Base-by-base conservation (phyloP, 352 stramenopile genomes). In the Ophiocytium majus region DNA sequence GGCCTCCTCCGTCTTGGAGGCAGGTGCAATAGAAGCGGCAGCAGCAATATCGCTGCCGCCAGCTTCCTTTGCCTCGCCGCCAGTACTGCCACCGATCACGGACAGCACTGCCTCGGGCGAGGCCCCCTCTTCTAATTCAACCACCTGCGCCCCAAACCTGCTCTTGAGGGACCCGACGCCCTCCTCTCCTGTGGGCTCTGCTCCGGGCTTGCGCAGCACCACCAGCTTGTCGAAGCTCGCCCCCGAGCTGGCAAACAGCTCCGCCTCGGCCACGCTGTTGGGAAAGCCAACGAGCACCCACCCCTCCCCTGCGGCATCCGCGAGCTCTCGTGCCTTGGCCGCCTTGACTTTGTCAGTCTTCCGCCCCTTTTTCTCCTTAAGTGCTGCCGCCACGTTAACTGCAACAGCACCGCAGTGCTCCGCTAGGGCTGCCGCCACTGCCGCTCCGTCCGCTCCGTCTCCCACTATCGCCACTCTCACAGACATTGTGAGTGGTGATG, bases 321-420 rank as follows among this genome's bases (percentile, higher is more conserved):
- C 64, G 17, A 88, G 84, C 50, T 85, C 49, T 10, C 76, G 32
- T 57, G 50, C 84, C 10, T 50, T 76, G 63, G 84, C 83, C 17
- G 84, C 84, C 32, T 83, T 88, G 5, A 88, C 84, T 19, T 76
- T 82, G 63, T 88, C 84, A n/a, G 84, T 88, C 36, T 82, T 88
- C 32, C 84, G 75, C 19, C 84, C 84, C 43, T 79, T 88, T 32
- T 78, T 83, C 31, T 78, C 32, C 5, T 17, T 5, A 43, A 78
- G 66, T 14, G 66, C 66, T 14, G 32, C 66, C 5, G 66, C 66
- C 5, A 78, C 66, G 14, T 78, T 43, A 14, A 5, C 5, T 43
- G 66, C 66, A 5, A 14, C 35, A 43, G 66, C 32, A 5, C 66
- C 66, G 14, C n/a, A n/a, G 57, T 78, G 14, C 66, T 78, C 14